A percentile compares a stretch with the other conserved stretches of the same genome.
Conservation (phyloP, 169 alveolate genomes). For the Eimeria maxima region DNA sequence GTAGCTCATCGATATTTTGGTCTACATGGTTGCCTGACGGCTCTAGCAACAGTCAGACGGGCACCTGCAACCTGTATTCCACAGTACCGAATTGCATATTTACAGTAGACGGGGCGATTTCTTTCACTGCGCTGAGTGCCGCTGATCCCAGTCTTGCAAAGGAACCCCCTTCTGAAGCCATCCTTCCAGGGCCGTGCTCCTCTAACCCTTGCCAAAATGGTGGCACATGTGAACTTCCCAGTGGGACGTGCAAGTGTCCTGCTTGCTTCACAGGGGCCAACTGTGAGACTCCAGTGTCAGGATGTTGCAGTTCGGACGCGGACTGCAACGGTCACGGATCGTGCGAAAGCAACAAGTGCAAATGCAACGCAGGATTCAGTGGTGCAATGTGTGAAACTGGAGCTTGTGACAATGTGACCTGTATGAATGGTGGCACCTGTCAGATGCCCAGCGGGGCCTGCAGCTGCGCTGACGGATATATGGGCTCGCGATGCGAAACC, state of each 20-base stretch:
- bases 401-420: conserved; percentile 43
- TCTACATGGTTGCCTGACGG: conserved; percentile 54
- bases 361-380: conserved; percentile 70
- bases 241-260: conserved; percentile 68
- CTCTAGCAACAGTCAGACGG: conserved; percentile 16
- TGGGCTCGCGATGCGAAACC: conserved; percentile 70
- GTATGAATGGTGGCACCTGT: conserved; percentile 76
- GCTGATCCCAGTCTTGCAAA: conserved; percentile 77
- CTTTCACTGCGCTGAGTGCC: conserved; percentile 81
- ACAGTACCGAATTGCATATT: conserved; percentile 73
- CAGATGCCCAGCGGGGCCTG: conserved; percentile 62
- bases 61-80: conserved; percentile 60
- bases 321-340: conserved; percentile 77
- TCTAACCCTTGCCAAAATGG: conserved; percentile 61
- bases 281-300: conserved; percentile 42
- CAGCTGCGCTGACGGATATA: conserved; percentile 66
- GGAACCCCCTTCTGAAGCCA: conserved; percentile 62
- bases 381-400: conserved; percentile 71
- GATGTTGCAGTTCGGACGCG: conserved; percentile 57
- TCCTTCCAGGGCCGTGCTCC: conserved; percentile 55
- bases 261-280: conserved; percentile 57
- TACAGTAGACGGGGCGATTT: not conserved
- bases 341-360: conserved; percentile 74
- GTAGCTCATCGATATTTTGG: conserved; percentile 74
- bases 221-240: conserved; percentile 68